Conservation (phyloP, 2,329 filamentous ascomycete species). For the Colletotrichum paranaense region DNA sequence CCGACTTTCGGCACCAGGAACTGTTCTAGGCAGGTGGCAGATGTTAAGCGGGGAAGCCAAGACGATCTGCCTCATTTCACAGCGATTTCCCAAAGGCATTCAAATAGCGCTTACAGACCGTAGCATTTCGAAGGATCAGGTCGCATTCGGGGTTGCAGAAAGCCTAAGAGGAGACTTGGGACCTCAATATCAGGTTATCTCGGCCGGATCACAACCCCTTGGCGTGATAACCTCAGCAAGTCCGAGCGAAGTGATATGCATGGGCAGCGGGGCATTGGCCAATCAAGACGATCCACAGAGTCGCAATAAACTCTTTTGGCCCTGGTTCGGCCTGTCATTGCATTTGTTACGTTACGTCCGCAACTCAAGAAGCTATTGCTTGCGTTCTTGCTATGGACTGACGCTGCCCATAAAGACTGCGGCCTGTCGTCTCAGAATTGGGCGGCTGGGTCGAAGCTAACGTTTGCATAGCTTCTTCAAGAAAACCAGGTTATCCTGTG, state of each 20-base stretch:
- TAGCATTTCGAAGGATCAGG: neutral
- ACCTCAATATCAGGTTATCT: neutral
- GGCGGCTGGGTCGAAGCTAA: neutral
- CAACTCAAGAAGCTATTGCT: neutral
- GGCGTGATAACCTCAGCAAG: neutral
- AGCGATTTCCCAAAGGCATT: neutral
- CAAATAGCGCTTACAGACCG: neutral
- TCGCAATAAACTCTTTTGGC: neutral
- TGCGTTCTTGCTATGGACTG: neutral
- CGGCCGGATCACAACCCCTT: neutral
- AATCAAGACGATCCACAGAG: neutral
- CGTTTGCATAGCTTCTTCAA: neutral
- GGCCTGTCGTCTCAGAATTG: too few relatives aligned
- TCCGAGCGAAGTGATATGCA: neutral
- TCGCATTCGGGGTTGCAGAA: neutral
- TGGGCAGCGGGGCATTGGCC: neutral
- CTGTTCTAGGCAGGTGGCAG: slow-evolving; percentile 12
- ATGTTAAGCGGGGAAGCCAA: slow-evolving; percentile 9
- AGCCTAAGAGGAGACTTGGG: neutral
- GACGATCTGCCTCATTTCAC: neutral
- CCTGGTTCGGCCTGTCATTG: neutral
- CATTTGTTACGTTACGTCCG: slow-evolving; percentile 7
- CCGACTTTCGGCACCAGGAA: neutral
- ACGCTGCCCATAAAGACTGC: neutral
- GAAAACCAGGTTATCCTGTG: neutral